A percentile compares a stretch with the other conserved stretches of the same genome.
phyloP scores from a whole-genome alignment of 2,329 filamentous ascomycete genomes.

The Xylaria sp. region DNA sequence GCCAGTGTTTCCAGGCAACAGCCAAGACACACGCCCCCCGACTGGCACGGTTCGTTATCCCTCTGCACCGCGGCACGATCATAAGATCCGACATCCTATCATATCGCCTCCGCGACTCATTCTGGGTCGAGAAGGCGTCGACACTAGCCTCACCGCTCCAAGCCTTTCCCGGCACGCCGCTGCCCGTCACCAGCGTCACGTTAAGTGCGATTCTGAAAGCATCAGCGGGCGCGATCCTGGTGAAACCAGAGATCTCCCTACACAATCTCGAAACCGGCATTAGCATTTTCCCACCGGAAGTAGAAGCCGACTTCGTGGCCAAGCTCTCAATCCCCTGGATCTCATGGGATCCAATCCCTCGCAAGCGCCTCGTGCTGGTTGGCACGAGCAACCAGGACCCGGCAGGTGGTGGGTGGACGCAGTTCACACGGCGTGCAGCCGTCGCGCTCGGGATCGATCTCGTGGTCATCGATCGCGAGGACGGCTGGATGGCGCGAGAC shows the following conservation, averaged over 20 bases:
- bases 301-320: conserved; percentile 23
- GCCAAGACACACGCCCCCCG: neutral
- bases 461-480: conserved; percentile 24
- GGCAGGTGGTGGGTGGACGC: conserved; percentile 24
- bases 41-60: conserved; percentile 22
- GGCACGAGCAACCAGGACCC: conserved; percentile 27
- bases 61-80: conserved; percentile 21
- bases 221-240: conserved; percentile 23
- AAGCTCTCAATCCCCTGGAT: conserved; percentile 25
- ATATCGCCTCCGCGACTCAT: conserved; percentile 22
- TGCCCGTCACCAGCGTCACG: conserved; percentile 11
- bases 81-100: conserved; percentile 26
- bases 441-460: conserved; percentile 25
- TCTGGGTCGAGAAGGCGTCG: conserved; percentile 17
- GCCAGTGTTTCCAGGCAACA: conserved; percentile 19
- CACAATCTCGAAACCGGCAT: neutral
- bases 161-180: conserved; percentile 14
- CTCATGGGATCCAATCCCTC: conserved; percentile 10
- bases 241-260: conserved; percentile 4
- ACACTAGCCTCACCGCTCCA: conserved; percentile 24
- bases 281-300: conserved; percentile 2
- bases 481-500: conserved; percentile 23
- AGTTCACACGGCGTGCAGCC: conserved; percentile 24
- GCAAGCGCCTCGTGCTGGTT: conserved; percentile 25
- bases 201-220: conserved; percentile 20